Conservation (phyloP, 495 filamentous ascomycete species). For the Aspergillus leporis region DNA sequence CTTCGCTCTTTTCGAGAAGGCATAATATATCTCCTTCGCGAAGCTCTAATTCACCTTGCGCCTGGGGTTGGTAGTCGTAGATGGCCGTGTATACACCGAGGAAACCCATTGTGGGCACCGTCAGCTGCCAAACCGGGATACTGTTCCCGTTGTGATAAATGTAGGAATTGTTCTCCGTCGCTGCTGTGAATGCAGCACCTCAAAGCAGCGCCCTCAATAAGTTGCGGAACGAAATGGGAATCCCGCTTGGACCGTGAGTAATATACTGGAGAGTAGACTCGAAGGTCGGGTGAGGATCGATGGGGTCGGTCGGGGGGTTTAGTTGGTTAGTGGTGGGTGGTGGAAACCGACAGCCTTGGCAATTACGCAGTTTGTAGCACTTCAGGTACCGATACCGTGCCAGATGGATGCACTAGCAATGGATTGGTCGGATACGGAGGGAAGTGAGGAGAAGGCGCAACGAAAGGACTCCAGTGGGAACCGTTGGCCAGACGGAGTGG, state of each 20-base stretch:
- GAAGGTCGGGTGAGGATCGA: conserved; percentile 15
- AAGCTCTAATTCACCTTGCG: conserved; percentile 83
- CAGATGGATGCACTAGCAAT: background rate
- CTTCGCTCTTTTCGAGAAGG: conserved; percentile 82
- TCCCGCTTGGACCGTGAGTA: background rate
- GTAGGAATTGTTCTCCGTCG: background rate
- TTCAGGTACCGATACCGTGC: conserved; percentile 1
- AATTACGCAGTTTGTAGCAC: conserved; percentile 8
- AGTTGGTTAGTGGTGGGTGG: conserved; percentile 21
- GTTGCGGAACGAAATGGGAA: background rate
- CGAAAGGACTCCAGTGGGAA: background rate
- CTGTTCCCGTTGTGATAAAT: conserved; percentile 6
- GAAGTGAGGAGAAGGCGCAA: conserved; percentile 10
- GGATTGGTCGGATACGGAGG: conserved; percentile 12
- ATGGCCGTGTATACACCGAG: conserved; percentile 87
- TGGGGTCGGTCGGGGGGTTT: conserved; percentile 21
- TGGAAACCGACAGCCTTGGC: conserved; percentile 30
- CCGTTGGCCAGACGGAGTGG: conserved; percentile 5
- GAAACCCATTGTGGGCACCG: conserved; percentile 63
- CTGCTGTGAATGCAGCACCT: conserved; percentile 19
- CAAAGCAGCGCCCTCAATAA: conserved; percentile 23
- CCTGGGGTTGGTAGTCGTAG: conserved; percentile 92
- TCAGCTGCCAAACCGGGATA: conserved; percentile 13
- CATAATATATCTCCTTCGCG: conserved; percentile 89
- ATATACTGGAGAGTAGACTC: conserved; percentile 7